Evolutionary conservation across 2,329 filamentous ascomycete species (phyloP).

Genomic region (Apiospora pterosperma): DNA sequence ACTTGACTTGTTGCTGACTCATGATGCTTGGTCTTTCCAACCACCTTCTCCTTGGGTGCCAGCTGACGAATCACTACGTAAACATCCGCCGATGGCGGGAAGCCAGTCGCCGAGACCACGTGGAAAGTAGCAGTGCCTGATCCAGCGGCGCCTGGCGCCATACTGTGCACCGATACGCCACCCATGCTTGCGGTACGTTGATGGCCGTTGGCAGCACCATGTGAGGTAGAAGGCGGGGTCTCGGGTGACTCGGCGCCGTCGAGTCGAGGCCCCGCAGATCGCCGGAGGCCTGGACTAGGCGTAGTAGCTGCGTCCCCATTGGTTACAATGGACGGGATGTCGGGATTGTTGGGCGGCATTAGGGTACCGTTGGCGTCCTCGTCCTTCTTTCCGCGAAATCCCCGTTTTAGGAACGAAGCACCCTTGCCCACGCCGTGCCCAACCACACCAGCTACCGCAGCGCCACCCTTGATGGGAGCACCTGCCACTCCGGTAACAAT

Average conservation of each 20-base stretch:
- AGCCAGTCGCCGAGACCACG: constrained; percentile 75
- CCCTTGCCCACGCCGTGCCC: constrained; percentile 83
- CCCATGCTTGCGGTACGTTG: constrained; percentile 56
- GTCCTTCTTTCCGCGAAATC: constrained; percentile 72
- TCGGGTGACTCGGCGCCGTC: constrained; percentile 26
- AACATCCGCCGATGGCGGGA: constrained; percentile 72
- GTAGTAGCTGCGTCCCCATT: constrained; percentile 35
- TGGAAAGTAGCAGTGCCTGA: constrained; percentile 77
- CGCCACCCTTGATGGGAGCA: constrained; percentile 90
- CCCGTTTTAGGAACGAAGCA: constrained; percentile 84
- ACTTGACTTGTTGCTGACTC: constrained; percentile 67
- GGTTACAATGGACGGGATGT: constrained; percentile 41
- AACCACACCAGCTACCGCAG: constrained; percentile 67
- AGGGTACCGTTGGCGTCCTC: constrained; percentile 49
- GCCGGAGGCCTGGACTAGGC: constrained; percentile 35
- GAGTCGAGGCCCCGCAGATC: constrained; percentile 36
- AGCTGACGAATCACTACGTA: constrained; percentile 71
- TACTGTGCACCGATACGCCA: constrained; percentile 65
- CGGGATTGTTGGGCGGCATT: constrained; percentile 31
- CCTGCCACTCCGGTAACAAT: constrained; percentile 80
- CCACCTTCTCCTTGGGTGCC: constrained; percentile 66
- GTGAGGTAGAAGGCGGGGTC: constrained; percentile 31
- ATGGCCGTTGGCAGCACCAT: constrained; percentile 34
- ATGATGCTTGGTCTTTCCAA: constrained; percentile 90
- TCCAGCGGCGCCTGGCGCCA: constrained; percentile 56